Evolutionary conservation across 2,329 filamentous ascomycete genomes (phyloP), one percentile per base, ranked within the genome.

Genomic region (Colletotrichum tamarilloi): DNA sequence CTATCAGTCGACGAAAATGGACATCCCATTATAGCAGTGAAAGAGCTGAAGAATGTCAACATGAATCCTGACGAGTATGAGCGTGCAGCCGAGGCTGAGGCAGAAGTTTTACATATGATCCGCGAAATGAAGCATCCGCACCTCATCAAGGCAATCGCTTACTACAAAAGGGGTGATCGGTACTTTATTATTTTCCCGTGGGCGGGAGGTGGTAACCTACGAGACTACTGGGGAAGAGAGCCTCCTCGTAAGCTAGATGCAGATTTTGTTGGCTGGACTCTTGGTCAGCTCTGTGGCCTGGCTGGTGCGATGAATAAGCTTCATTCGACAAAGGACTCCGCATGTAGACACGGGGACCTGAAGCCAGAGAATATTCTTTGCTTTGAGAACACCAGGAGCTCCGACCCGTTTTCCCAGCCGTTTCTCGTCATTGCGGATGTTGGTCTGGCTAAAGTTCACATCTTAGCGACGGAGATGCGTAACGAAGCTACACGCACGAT

Each of bases 311-410:
- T 73, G 1, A 9, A 49, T 5, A 30, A 6, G 12, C 38, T 68
- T 1, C 65, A 73, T 38, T 38, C 49, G 3, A 14, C 22, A 11
- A 22, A 63, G 35, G 52, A 68, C 7, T 7, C 26, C 5, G 3
- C 4, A 3, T 68, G 49, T 2, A 42, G 70, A 2, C 70, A 73
- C 1, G 70, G 70, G 1, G 70, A 73, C 5, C 8, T 73, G n/a
- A 73, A 73, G 46, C 70, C 65, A 0, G 70, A 73, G 19, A 73
- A 73, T 28, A 69, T 73, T 9, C 65, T 73, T 2, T 16, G 62
- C 32, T 69, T 73, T 5, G 42, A 55, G 11, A 22, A 64, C 19
- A 26, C 14, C 1, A 35, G 11, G 3, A 14, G 1, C 32, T 53
- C 28, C 16, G 32, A 49, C 7, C 19, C 55, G 1, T 14, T 9